Evolutionary conservation across 306 rosid species (phyloP).

Genomic region (Acacia melanoxylon): DNA sequence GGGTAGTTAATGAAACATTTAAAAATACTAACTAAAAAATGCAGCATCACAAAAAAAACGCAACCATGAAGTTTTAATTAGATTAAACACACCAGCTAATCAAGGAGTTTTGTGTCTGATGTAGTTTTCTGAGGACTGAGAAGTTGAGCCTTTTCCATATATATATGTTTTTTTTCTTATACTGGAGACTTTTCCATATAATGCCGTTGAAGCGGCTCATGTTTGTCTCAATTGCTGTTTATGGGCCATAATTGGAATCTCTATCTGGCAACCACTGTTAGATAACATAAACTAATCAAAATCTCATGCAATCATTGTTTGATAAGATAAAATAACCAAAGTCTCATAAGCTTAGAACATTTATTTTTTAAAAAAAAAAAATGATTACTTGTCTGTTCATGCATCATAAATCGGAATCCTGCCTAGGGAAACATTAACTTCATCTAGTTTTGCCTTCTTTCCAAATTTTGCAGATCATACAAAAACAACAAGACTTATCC

Average conservation of each 20-base stretch:
- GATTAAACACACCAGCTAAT: slow-evolving; percentile 23
- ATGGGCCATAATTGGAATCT: slow-evolving; percentile 29
- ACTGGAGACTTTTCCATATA: background rate
- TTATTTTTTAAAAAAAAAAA: background rate
- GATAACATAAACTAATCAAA: slow-evolving; percentile 21
- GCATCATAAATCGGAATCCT: slow-evolving; percentile 7
- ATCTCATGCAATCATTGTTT: background rate
- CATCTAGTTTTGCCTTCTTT: background rate
- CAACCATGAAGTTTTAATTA: background rate
- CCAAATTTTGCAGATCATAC: background rate
- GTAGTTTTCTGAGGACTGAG: background rate
- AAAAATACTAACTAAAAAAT: background rate
- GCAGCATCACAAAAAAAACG: background rate
- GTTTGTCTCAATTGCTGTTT: slow-evolving; percentile 21
- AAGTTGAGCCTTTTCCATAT: no score
- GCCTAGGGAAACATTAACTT: background rate
- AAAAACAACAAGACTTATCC: no score
- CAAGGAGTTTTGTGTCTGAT: slow-evolving; percentile 5
- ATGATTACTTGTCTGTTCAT: slow-evolving; percentile 3
- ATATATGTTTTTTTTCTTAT: no score
- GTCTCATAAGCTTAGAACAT: background rate
- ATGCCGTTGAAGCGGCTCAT: slow-evolving; percentile 25
- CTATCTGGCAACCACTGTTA: background rate
- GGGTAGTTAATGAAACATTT: background rate
- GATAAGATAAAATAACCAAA: slow-evolving; percentile 20